phyloP scores from a whole-genome alignment of 768 basidiomycete species.

The Termitomyces sp. region DNA sequence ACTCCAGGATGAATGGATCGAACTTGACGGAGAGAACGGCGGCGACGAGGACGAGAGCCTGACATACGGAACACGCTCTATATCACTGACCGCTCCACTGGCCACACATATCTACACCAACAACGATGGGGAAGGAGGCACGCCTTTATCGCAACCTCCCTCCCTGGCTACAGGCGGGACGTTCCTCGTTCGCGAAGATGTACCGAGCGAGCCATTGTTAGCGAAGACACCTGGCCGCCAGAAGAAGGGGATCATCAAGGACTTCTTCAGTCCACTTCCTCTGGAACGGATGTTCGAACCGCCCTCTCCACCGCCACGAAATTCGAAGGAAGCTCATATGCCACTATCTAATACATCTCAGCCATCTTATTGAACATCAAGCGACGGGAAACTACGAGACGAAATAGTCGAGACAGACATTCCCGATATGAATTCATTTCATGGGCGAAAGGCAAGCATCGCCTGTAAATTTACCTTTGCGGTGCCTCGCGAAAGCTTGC shows the following conservation, averaged over 20 bases:
- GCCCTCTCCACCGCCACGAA: constrained; percentile 79
- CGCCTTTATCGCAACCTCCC: constrained; percentile 19
- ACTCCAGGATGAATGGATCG: constrained; percentile 89
- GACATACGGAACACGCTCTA: constrained; percentile 46
- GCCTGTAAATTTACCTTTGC: constrained; percentile 74
- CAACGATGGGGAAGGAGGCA: constrained; percentile 26
- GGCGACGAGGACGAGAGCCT: constrained; percentile 31
- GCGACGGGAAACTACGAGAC: constrained; percentile 19
- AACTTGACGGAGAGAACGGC: constrained; percentile 42
- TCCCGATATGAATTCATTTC: constrained; percentile 40
- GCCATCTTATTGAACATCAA: constrained; percentile 1
- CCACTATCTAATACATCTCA: constrained; percentile 12
- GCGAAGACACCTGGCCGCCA: constrained; percentile 62
- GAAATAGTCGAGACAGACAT: constrained; percentile 47
- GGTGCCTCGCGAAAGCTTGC: constrained; percentile 37
- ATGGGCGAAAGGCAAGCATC: constrained; percentile 39
- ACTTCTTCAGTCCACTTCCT: constrained; percentile 84
- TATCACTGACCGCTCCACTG: constrained; percentile 57
- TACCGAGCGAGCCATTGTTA: constrained; percentile 46
- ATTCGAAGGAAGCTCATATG: constrained; percentile 9
- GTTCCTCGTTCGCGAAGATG: constrained; percentile 70
- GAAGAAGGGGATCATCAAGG: constrained; percentile 61
- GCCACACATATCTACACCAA: constrained; percentile 48
- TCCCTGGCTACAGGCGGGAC: constrained; percentile 53
- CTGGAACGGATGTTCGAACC: constrained; percentile 94